Conservation (phyloP, 139 green algal genomes). For the Zygnema cylindricum region DNA sequence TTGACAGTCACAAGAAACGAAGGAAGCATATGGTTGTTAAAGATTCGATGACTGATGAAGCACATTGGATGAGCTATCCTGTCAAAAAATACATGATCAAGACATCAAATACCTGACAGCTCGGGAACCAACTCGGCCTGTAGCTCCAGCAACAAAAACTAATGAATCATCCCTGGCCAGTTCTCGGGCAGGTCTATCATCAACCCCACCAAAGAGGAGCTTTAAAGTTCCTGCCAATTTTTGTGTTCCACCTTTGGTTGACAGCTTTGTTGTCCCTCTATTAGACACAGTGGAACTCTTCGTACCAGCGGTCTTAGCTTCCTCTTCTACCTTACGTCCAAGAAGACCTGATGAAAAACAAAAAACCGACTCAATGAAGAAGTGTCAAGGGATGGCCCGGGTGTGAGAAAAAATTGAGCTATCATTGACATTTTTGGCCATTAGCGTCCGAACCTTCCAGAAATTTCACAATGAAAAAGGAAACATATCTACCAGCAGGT, state of each 20-base stretch:
- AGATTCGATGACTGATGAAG: too few relatives aligned
- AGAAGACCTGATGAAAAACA: too few relatives aligned
- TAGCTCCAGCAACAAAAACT: constrained; percentile 46
- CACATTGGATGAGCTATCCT: neutral
- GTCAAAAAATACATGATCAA: neutral
- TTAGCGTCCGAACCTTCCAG: too few relatives aligned
- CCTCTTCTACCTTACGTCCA: too few relatives aligned
- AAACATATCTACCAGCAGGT: too few relatives aligned
- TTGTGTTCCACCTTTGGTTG: neutral
- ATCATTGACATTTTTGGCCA: too few relatives aligned
- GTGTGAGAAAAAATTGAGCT: too few relatives aligned
- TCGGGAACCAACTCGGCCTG: constrained; percentile 42
- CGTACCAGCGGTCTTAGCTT: too few relatives aligned
- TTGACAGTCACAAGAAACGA: constrained; percentile 6
- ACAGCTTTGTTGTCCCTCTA: neutral
- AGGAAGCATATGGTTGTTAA: neutral
- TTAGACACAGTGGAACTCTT: too few relatives aligned
- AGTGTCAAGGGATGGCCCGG: too few relatives aligned
- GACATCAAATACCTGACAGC: constrained; percentile 34
- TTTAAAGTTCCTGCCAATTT: neutral
- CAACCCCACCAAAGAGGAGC: neutral
- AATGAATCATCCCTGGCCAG: constrained; percentile 8
- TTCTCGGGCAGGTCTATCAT: neutral
- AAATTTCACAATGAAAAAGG: too few relatives aligned
- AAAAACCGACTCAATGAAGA: too few relatives aligned